phyloP scores from a whole-genome alignment of 352 stramenopile species.

The Phytophthora agathidicida region DNA sequence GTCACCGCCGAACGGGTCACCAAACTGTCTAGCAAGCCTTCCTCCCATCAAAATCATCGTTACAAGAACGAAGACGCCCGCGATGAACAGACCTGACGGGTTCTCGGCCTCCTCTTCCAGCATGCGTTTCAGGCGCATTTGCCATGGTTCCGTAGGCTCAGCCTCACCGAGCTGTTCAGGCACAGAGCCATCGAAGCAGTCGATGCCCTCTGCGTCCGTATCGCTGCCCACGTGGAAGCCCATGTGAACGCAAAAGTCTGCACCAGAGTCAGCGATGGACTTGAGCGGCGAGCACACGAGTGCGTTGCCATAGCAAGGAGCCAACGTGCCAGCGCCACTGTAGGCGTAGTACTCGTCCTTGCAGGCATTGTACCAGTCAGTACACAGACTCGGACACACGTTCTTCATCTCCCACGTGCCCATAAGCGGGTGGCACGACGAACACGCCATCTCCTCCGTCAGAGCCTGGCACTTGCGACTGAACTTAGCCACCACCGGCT shows the following conservation, averaged over 20 bases:
- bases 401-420: slow-evolving; percentile 78
- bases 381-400: slow-evolving; percentile 74
- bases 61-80: slow-evolving; percentile 63
- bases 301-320: slow-evolving; percentile 84
- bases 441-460: slow-evolving; percentile 78
- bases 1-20: slow-evolving; percentile 49
- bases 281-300: slow-evolving; percentile 80
- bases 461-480: slow-evolving; percentile 64
- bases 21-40: slow-evolving; percentile 51
- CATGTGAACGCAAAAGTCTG: slow-evolving; percentile 81
- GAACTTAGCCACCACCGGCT: slow-evolving; percentile 81
- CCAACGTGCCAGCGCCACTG: slow-evolving; percentile 55
- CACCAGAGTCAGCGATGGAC: slow-evolving; percentile 54
- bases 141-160: slow-evolving; percentile 68
- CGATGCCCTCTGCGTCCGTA: slow-evolving; percentile 68
- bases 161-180: slow-evolving; percentile 52
- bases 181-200: slow-evolving; percentile 87
- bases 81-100: slow-evolving; percentile 69
- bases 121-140: slow-evolving; percentile 51
- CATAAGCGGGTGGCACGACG: slow-evolving; percentile 81
- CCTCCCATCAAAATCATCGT: slow-evolving; percentile 57
- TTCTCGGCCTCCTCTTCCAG: slow-evolving; percentile 77
- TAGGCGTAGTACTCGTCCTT: slow-evolving; percentile 81
- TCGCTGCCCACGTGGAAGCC: slow-evolving; percentile 75
- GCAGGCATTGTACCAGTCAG: slow-evolving; percentile 78